Base-by-base conservation (phyloP, 805 yeast species). In the Saturnispora hagleri region DNA sequence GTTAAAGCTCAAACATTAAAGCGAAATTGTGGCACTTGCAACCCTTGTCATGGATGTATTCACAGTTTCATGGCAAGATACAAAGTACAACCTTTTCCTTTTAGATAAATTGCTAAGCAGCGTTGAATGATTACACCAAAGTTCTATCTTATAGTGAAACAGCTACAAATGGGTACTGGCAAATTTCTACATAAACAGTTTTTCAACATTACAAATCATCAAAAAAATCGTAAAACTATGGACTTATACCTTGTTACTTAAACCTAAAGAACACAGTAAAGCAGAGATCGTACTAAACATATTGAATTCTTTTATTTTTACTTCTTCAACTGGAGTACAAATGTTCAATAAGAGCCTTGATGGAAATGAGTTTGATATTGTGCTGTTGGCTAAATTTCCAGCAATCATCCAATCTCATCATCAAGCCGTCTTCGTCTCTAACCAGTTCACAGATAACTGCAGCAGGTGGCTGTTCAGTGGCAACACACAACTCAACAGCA, bases 401-500 rank as follows among this genome's bases (percentile, higher is more conserved):
- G 69, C 98, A 93, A 64, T 93, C 96, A 56, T 82, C 85, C 56
- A 89, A 73, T 66, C 99, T 82, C 84, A 90, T 89, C 98, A 93
- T 93, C 57, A 85, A 73, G 0, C 99, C 99, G 62, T 93, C 98
- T 46, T 81, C 85, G 58, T 89, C 98, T 53, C 85, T 80, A 24
- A 93, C 98, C 59, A 93, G 73, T 71, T 93, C 99, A 68, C 98
- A 87, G 60, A 93, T 91, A 36, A 86, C 93, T 15, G 86, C 95
- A 2, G 89, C 99, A 2, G 93, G 95, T 56, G 79, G 79, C 59
- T 86, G 73, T 0, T 89, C 89, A 6, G 91, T 76, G 61, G 90
- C 73, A 61, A 72, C 71, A 64, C 96, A 83, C 57, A 93, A 74
- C 64, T 91, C 96, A 8, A 93, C 95, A 27, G 89, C 89, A 17